Evolutionary conservation across 192 early-diverging fungal species (phyloP), one percentile per base, ranked within the genome.

Genomic region (Backusella morwellensis): DNA sequence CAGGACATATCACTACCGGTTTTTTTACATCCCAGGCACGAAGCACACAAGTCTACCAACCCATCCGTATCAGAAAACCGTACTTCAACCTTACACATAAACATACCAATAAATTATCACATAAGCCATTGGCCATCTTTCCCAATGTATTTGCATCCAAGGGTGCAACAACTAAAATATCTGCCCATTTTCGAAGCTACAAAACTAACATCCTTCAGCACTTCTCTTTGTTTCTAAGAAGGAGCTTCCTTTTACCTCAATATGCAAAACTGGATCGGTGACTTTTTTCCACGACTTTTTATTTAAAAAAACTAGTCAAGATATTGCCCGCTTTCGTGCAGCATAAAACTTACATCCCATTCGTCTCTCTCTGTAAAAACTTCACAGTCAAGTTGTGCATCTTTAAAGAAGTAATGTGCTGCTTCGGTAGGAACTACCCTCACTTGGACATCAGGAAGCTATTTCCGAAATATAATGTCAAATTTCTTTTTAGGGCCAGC

Each of bases 111-210:
- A 99, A 76, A 78, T 98, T 98, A 78, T 99, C 97, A 80, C 96
- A 97, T 19, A 96, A 82, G 26, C 97, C 97, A 78, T 90, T 90
- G 0, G 97, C 95, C 6, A 95, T 77, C 74, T 99, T 99, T 66
- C 90, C 95, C 52, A 99, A 81, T 0, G 97, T 97, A 77, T 99
- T 97, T 63, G 97, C 97, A 75, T 95, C 94, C 34, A 99, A 80
- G 12, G 97, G 97, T 1, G 95, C 94, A 12, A 99, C 86, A 5
- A 99, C 86, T 35, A 96, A 85, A 21, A 94, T 81, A 73, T 98
- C 95, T 36, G 97, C 96, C 97, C 97, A 99, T 78, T 95, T 95
- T 21, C 97, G 90, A 42, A 98, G 88, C 89, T 94, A 72, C 38
- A 69, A 34, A 47, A 36, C 44, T n/a, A 40, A 32, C 5, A n/a